Conservation (phyloP, 306 rosid species). For the Quercus aquifolioides region DNA sequence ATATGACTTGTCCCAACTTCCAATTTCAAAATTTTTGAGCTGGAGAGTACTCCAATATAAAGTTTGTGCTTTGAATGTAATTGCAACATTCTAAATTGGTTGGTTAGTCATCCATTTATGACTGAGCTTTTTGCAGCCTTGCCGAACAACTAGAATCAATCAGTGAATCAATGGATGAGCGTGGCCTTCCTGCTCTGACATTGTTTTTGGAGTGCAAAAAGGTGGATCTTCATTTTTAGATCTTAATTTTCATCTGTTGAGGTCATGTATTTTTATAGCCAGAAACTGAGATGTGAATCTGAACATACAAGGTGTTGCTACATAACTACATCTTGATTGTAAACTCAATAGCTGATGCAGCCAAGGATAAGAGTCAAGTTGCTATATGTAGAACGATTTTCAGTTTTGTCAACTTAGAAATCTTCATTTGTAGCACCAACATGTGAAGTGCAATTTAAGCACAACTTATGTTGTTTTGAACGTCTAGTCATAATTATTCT, state of each 20-base stretch:
- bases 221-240: constrained; percentile 35
- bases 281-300: not conserved
- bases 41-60: not conserved
- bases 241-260: constrained; percentile 16
- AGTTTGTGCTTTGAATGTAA: constrained; percentile 10
- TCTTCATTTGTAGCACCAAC: no score
- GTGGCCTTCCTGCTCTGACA: constrained; percentile 54
- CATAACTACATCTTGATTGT: not conserved
- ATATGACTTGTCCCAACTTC: not conserved
- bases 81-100: constrained; percentile 15
- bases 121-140: constrained; percentile 61
- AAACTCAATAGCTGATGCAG: not conserved
- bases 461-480: no score
- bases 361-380: no score
- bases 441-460: no score
- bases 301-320: not conserved
- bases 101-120: constrained; percentile 10
- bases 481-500: no score
- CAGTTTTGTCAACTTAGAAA: no score
- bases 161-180: constrained; percentile 58
- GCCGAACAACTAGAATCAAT: constrained; percentile 91
- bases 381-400: no score
- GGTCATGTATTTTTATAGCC: constrained; percentile 5
- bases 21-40: not conserved
- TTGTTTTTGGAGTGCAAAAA: constrained; percentile 76